These are phyloP conservation scores for Coemansia sp. DNA, from an alignment of 192 early-diverging fungal genomes.

Conservation along the genomic window DNA sequence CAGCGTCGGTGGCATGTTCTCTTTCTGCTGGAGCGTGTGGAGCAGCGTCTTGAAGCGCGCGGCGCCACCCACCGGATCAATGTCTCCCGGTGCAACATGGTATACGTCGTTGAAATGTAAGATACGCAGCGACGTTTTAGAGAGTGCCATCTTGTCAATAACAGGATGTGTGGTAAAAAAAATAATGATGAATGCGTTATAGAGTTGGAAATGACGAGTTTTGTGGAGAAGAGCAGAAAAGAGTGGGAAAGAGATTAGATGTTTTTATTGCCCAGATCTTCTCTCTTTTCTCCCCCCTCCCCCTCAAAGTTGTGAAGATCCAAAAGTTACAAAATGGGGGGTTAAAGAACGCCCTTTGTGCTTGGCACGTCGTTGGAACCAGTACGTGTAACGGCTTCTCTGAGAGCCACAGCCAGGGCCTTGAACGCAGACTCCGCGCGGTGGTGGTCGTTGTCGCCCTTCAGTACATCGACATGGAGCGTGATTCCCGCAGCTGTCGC, in stretches of 20 bases:
- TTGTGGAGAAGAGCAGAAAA: no score
- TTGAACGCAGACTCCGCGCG: conserved; percentile 96
- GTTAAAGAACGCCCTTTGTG: conserved; percentile 88
- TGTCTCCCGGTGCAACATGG: conserved; percentile 53
- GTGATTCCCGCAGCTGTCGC: conserved; percentile 91
- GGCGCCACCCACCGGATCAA: conserved; percentile 67
- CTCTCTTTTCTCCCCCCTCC: no score
- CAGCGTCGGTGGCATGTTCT: conserved; percentile 28
- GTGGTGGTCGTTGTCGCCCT: conserved; percentile 98
- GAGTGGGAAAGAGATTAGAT: not conserved
- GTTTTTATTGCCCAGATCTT: no score
- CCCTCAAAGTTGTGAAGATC: no score
- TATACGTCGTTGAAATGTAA: conserved; percentile 75
- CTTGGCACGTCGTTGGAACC: conserved; percentile 90
- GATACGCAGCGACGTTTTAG: conserved; percentile 31
- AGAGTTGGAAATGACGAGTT: no score
- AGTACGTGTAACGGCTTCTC: conserved; percentile 83
- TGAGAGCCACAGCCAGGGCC: conserved; percentile 91
- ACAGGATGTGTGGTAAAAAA: not conserved
- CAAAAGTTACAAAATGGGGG: no score
- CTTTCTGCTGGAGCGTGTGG: conserved; percentile 32
- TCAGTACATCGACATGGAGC: conserved; percentile 93
- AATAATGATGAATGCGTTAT: not conserved
- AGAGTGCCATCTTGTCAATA: not conserved
- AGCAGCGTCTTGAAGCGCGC: conserved; percentile 61